Conservation (phyloP, 345 rosid species). For the Lepidium africanum region DNA sequence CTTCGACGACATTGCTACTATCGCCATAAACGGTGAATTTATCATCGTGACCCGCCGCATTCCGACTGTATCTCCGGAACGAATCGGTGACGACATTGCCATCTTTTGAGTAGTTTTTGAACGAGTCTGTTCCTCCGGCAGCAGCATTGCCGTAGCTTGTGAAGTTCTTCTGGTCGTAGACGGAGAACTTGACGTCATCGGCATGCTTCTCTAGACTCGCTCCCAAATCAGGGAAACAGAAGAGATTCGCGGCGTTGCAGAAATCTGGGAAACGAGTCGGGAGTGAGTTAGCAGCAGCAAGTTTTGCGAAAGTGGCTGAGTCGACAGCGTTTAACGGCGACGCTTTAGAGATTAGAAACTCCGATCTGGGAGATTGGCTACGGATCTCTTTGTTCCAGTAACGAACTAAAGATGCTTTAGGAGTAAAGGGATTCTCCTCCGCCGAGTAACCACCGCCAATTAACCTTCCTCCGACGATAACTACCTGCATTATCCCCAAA, state of each 20-base stretch:
- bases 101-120: slow-evolving; percentile 41
- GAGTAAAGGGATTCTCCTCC: slow-evolving; percentile 62
- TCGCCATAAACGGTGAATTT: slow-evolving; percentile 38
- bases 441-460: slow-evolving; percentile 23
- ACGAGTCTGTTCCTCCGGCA: slow-evolving; percentile 49
- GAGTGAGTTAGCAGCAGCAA: slow-evolving; percentile 55
- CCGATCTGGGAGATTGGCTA: slow-evolving; percentile 34
- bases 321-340: slow-evolving; percentile 67
- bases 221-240: slow-evolving; percentile 65
- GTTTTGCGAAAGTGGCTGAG: slow-evolving; percentile 56
- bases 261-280: slow-evolving; percentile 54
- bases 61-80: slow-evolving; percentile 55
- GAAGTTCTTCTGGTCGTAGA: slow-evolving; percentile 59
- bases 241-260: slow-evolving; percentile 75
- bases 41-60: slow-evolving; percentile 35
- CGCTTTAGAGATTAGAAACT: slow-evolving; percentile 65
- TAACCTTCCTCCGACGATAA: slow-evolving; percentile 19
- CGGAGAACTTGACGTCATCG: slow-evolving; percentile 45
- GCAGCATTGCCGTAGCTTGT: slow-evolving; percentile 54
- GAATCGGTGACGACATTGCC: slow-evolving; percentile 35
- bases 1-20: slow-evolving; percentile 47
- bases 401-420: slow-evolving; percentile 64
- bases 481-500: slow-evolving; percentile 36
- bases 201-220: slow-evolving; percentile 38
- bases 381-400: slow-evolving; percentile 83